Evolutionary conservation across 2,329 filamentous ascomycete species (phyloP), one percentile per base, ranked within the genome.

Genomic region (Metarhizium guizhouense): DNA sequence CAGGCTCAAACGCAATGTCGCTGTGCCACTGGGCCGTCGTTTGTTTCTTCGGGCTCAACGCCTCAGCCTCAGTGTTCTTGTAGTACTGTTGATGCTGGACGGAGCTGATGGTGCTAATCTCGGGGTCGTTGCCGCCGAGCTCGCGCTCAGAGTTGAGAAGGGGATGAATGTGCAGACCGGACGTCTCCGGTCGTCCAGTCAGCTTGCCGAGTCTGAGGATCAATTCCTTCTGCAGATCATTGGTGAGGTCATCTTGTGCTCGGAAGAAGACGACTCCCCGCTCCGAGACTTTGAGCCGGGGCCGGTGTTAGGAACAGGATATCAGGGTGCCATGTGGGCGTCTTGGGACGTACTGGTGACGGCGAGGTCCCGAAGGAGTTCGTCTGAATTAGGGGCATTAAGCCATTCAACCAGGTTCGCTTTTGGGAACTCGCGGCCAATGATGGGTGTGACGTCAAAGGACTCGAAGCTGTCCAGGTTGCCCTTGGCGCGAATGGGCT

Each of bases 221-320:
- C 0, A 89, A 74, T 54, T 83, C 72, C 70, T 89, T 89, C 63
- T 87, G 84, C 2, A 85, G 75, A 1, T 83, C 80, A 63, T 86
- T 79, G 59, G 76, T 78, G 42, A 87, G 68, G 63, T 85, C 74
- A 25, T 25, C 25, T 60, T 89, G 85, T 34, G 79, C 76, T 20
- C 84, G 80, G 70, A 88, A 86, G 72, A 88, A 87, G 36, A 88
- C 84, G 3, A 88, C 85, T 10, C 85, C 85, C 0, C 85, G 80
- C 57, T 82, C 79, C 1, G 85, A 87, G 60, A 88, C 84, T 86
- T 25, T 47, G 25, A 16, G 34, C 20, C 6, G 7, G 6, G 16
- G 5, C 13, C 7, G 11, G 11, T 6, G 25, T 18, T 10, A 38
- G 30, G 8, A 16, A n/a, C n/a, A 5, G 3, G 16, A 16, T 25